A percentile compares a stretch with the other conserved stretches of the same genome.
phyloP scores from a whole-genome alignment of 1,284 basidiomycete genomes.

The Leucoagaricus sp. region DNA sequence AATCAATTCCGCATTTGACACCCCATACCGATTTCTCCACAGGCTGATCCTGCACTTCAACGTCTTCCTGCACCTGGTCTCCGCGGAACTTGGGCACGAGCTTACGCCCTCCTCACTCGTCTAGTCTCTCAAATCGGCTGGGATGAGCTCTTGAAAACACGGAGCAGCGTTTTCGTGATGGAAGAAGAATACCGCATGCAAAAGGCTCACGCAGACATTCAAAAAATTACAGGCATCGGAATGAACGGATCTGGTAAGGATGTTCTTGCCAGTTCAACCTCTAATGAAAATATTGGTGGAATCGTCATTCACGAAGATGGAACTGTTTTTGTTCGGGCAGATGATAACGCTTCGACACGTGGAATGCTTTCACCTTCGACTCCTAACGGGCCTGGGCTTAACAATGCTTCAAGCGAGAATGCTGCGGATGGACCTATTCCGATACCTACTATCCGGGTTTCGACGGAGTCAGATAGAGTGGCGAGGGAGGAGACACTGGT shows the following conservation, averaged over 20 bases:
- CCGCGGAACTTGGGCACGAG: slow-evolving; percentile 94
- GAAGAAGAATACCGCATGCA: slow-evolving; percentile 97
- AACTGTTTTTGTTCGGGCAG: slow-evolving; percentile 38
- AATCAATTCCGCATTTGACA: neutral
- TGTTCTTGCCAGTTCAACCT: slow-evolving; percentile 13
- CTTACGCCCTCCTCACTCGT: slow-evolving; percentile 87
- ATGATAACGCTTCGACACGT: slow-evolving; percentile 77
- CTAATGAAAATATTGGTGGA: slow-evolving; percentile 28
- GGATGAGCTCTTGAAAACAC: slow-evolving; percentile 96
- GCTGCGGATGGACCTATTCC: slow-evolving; percentile 15
- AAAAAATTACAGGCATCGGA: slow-evolving; percentile 30
- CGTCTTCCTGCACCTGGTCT: slow-evolving; percentile 93
- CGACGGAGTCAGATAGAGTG: slow-evolving; percentile 74
- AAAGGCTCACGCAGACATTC: slow-evolving; percentile 67
- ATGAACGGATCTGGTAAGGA: neutral
- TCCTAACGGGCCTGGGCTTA: slow-evolving; percentile 23
- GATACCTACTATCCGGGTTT: slow-evolving; percentile 90
- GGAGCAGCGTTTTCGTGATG: slow-evolving; percentile 98
- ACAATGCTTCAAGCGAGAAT: slow-evolving; percentile 11
- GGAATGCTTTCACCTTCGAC: slow-evolving; percentile 50
- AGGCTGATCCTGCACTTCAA: slow-evolving; percentile 91
- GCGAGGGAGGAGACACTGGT: slow-evolving; percentile 36
- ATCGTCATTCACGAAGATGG: slow-evolving; percentile 61
- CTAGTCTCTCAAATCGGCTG: slow-evolving; percentile 95
- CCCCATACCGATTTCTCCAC: neutral